A percentile compares a stretch with the other conserved stretches of the same genome.
Conservation (phyloP, 768 basidiomycete species). For the Lactarius evosmus region DNA sequence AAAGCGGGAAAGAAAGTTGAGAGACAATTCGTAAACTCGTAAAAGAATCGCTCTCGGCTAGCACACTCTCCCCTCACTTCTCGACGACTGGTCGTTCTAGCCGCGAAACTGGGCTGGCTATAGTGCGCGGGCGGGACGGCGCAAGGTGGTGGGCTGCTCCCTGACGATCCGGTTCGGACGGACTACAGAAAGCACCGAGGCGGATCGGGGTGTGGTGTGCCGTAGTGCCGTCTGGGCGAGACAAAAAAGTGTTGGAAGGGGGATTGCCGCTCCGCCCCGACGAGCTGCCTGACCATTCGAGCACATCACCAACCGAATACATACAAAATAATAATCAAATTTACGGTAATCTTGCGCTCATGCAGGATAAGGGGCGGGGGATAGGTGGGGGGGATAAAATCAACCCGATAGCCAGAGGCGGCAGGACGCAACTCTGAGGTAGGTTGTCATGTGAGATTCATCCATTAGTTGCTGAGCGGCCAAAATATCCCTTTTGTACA, state of each 20-base stretch:
- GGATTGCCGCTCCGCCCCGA: not conserved
- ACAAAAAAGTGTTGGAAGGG: not conserved
- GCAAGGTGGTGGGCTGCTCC: not conserved
- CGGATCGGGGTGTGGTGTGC: slow-evolving; percentile 10
- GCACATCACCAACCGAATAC: not conserved
- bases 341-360: not conserved
- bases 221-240: not conserved
- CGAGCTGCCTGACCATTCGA: not conserved
- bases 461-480: not conserved
- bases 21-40: not conserved
- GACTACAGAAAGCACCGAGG: slow-evolving; percentile 9
- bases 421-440: not conserved
- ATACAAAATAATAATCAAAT: not conserved
- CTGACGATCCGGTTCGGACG: slow-evolving; percentile 21
- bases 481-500: not conserved
- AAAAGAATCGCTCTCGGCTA: not conserved
- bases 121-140: not conserved
- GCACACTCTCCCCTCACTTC: not conserved
- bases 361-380: not conserved
- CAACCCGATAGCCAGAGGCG: not conserved
- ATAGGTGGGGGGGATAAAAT: not conserved
- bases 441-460: slow-evolving; percentile 6
- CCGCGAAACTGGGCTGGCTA: not conserved
- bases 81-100: not conserved
- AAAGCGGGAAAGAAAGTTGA: not conserved